Conservation (phyloP, 164 flowering plant genomes). For the Kingdonia uniflora region DNA sequence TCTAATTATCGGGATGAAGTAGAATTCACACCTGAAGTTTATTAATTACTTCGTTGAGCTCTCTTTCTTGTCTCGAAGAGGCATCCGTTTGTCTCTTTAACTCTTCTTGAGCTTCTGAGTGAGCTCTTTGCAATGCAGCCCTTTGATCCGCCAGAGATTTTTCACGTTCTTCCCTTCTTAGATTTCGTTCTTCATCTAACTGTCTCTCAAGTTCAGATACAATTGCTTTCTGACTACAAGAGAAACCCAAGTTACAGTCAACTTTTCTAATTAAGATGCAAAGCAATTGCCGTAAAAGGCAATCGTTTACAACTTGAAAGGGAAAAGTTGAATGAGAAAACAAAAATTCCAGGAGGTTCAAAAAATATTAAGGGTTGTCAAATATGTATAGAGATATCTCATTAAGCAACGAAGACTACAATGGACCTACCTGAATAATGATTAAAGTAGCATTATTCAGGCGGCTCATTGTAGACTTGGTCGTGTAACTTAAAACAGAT, state of each 20-base stretch:
- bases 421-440: too few relatives aligned
- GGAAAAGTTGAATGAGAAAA: too few relatives aligned
- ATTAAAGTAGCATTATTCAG: too few relatives aligned
- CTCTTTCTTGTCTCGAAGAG: constrained; percentile 59
- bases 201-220: constrained; percentile 68
- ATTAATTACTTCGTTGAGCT: constrained; percentile 72
- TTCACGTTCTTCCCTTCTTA: constrained; percentile 79
- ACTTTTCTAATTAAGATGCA: too few relatives aligned
- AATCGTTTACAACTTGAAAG: too few relatives aligned
- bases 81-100: constrained; percentile 48
- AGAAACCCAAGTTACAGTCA: constrained; percentile 6
- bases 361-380: too few relatives aligned
- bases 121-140: constrained; percentile 61
- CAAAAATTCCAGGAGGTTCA: too few relatives aligned
- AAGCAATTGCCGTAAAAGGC: too few relatives aligned
- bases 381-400: too few relatives aligned
- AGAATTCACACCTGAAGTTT: constrained; percentile 66
- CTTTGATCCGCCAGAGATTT: constrained; percentile 65
- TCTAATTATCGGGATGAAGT: background rate
- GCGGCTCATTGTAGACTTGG: too few relatives aligned
- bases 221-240: constrained; percentile 73
- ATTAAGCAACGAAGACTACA: too few relatives aligned
- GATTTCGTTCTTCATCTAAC: constrained; percentile 74
- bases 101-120: constrained; percentile 74
- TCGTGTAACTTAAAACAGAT: too few relatives aligned